These are phyloP conservation scores for Musa itinerans DNA, from an alignment of 176 grass and related monocot species.

Conservation along the genomic window DNA sequence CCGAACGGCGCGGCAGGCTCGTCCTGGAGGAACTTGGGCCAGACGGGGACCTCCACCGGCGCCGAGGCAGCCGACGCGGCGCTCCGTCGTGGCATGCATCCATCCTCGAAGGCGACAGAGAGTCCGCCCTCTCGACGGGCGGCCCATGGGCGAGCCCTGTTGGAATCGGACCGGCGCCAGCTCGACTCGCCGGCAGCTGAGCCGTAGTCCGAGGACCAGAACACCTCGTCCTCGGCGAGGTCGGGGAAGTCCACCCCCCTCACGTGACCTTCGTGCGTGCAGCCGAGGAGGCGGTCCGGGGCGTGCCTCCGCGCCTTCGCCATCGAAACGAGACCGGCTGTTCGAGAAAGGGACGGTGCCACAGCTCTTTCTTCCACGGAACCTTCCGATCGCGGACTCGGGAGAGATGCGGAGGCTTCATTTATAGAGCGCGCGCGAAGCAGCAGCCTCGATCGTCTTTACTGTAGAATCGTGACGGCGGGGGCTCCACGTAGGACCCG, in stretches of 20 bases:
- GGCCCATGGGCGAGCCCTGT: background rate
- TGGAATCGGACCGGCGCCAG: background rate
- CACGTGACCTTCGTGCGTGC: background rate
- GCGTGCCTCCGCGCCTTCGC: conserved; percentile 1
- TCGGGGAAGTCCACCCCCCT: background rate
- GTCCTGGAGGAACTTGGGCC: background rate
- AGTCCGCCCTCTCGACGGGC: background rate
- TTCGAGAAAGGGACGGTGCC: too few relatives aligned
- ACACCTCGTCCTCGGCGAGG: conserved; percentile 18
- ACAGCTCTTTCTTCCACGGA: too few relatives aligned
- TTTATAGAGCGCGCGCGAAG: background rate
- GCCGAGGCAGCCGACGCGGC: background rate
- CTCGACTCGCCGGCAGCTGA: background rate
- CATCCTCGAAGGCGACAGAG: background rate
- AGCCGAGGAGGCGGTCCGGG: conserved; percentile 13
- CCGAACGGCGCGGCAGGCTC: background rate
- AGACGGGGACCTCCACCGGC: conserved; percentile 15
- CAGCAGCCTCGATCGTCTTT: too few relatives aligned
- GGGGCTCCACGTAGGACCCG: background rate
- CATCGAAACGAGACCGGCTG: background rate
- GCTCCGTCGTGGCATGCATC: background rate
- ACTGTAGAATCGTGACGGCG: too few relatives aligned
- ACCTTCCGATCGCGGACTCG: too few relatives aligned
- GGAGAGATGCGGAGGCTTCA: background rate
- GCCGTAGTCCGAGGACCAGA: background rate